These are phyloP conservation scores for Knoxia roxburghii DNA, from an alignment of 257 asterid genomes.

Conservation along the genomic window DNA sequence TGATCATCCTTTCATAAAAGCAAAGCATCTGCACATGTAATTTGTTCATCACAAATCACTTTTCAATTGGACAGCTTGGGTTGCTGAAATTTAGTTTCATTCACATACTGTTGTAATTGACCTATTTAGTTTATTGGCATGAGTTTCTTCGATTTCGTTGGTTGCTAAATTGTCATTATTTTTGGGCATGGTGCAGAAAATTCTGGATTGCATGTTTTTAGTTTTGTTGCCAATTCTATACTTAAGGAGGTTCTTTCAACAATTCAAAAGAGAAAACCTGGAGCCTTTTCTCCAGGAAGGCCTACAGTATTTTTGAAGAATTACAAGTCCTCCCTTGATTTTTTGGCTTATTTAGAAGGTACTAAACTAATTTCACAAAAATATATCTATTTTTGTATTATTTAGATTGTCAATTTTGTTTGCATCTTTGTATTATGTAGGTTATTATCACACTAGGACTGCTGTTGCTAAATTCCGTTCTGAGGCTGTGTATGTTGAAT, in stretches of 20 bases:
- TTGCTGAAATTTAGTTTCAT: neutral
- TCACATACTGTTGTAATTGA: neutral
- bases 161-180: constrained; percentile 15
- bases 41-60: neutral
- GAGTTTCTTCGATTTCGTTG: neutral
- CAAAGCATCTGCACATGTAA: no score
- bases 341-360: constrained; percentile 90
- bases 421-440: constrained; percentile 30
- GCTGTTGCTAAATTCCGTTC: constrained; percentile 68
- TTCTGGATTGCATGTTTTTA: constrained; percentile 94
- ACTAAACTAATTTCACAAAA: constrained; percentile 13
- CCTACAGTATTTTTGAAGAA: constrained; percentile 79
- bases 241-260: constrained; percentile 84
- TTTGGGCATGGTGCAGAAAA: constrained; percentile 55
- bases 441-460: constrained; percentile 64
- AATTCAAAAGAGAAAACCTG: constrained; percentile 87
- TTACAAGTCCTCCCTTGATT: constrained; percentile 82
- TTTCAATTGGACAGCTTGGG: neutral
- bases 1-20: no score
- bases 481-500: constrained; percentile 73
- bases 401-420: neutral
- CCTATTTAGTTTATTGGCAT: neutral
- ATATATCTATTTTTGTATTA: neutral
- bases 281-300: constrained; percentile 96
- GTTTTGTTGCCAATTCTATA: constrained; percentile 88